phyloP scores from a whole-genome alignment of 139 green algal genomes.

The Chlamydomonas asymmetrica region DNA sequence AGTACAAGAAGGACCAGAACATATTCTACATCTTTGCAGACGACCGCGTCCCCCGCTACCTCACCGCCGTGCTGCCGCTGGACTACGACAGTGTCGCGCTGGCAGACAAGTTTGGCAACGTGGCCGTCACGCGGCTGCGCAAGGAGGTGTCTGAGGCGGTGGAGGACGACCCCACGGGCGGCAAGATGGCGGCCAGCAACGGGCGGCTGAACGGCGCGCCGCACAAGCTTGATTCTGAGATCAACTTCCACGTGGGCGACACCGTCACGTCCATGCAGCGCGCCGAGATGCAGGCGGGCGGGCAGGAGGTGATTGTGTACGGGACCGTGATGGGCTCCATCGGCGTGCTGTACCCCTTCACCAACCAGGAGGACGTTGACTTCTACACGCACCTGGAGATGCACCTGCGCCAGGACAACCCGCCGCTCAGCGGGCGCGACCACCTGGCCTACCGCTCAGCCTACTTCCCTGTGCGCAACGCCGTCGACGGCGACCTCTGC shows the following conservation, averaged over 20 bases:
- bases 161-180: constrained; percentile 96
- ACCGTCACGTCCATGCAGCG: constrained; percentile 82
- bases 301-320: constrained; percentile 77
- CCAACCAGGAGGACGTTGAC: constrained; percentile 85
- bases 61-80: constrained; percentile 77
- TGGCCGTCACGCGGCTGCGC: constrained; percentile 85
- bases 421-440: constrained; percentile 89
- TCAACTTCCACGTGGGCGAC: constrained; percentile 95
- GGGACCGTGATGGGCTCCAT: constrained; percentile 84
- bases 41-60: constrained; percentile 82
- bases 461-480: constrained; percentile 94
- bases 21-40: constrained; percentile 95
- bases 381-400: constrained; percentile 99
- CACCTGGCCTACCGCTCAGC: constrained; percentile 87
- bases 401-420: constrained; percentile 94
- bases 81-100: constrained; percentile 96
- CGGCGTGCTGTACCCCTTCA: constrained; percentile 89
- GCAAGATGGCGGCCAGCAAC: constrained; percentile 74
- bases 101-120: constrained; percentile 97
- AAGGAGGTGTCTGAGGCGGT: constrained; percentile 86
- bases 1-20: constrained; percentile 79
- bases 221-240: constrained; percentile 84
- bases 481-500: constrained; percentile 96
- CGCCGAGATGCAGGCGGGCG: constrained; percentile 53
- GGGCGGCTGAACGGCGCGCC: constrained; percentile 85